Evolutionary conservation across 805 yeast species (phyloP), one percentile per base, ranked within the genome.

Genomic region (Pichia ethanolica): DNA sequence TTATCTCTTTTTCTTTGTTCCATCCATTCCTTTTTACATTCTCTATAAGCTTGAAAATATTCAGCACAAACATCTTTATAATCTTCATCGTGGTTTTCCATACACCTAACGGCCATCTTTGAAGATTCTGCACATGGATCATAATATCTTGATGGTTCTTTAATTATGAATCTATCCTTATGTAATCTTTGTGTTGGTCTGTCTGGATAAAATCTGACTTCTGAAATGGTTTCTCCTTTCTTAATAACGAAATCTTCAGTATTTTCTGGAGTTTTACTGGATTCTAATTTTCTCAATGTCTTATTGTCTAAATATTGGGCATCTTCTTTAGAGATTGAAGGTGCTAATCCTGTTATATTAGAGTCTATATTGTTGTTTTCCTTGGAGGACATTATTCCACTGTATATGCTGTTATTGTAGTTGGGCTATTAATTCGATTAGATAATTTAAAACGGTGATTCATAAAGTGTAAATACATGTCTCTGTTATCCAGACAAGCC

Each of bases 91-190:
- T 90, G 87, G 45, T 85, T 66, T 58, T 88, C 91, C 64, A 91
- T 71, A 60, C 99, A 91, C 55, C 78, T 78, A 56, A 89, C 71
- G 41, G 96, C 86, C 81, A 95, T 91, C 62, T 81, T 82, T 9
- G 97, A 76, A 36, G 93, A 82, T 60, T 89, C 93, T 43, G 82
- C 85, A 66, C 99, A 91, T 0, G 99, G 99, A 63, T 91, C 97
- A 60, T 85, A 91, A 65, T 75, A 93, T 62, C 85, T 80, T 7
- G 95, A 83, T 4, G 95, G 84, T 35, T 78, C 90, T 59, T 91
- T 90, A 14, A 78, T 69, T 1, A 81, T 72, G 72, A 89, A 89
- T 50, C 79, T 72, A 53, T 77, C 77, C 60, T 81, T 82, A 62
- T 87, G 90, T 28, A 79, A 68, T 46, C 78, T 75, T 38, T 82